These are phyloP conservation scores for Mortierella hygrophila DNA, from an alignment of 192 early-diverging fungal genomes.

Conservation along the genomic window DNA sequence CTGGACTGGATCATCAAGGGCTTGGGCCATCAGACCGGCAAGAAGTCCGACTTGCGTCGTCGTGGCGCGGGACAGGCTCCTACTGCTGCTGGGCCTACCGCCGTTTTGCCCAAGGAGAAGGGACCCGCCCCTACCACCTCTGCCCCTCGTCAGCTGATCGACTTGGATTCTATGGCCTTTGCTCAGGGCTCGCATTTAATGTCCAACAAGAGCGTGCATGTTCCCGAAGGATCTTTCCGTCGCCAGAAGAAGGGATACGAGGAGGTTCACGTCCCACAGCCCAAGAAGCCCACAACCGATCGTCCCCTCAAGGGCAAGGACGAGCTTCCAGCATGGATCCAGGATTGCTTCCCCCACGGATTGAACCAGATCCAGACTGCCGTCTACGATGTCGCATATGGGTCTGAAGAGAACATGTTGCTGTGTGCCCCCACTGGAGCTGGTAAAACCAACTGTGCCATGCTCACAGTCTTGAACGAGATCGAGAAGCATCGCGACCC, in stretches of 20 bases:
- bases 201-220: constrained; percentile 95
- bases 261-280: constrained; percentile 95
- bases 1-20: constrained; percentile 79
- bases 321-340: constrained; percentile 85
- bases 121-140: constrained; percentile 63
- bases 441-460: constrained; percentile 98
- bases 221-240: constrained; percentile 95
- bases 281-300: constrained; percentile 76
- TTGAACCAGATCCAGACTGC: constrained; percentile 94
- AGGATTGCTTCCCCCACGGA: constrained; percentile 77
- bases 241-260: constrained; percentile 90
- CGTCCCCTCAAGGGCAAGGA: constrained; percentile 77
- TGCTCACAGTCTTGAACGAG: constrained; percentile 94
- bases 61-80: constrained; percentile 65
- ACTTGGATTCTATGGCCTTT: constrained; percentile 89
- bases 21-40: constrained; percentile 61
- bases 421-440: constrained; percentile 99
- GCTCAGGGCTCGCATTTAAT: constrained; percentile 95
- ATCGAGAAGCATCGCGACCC: constrained; percentile 85
- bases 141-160: constrained; percentile 74
- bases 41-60: constrained; percentile 61
- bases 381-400: constrained; percentile 90
- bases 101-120: constrained; percentile 61
- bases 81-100: constrained; percentile 59
- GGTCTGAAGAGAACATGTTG: constrained; percentile 92